Conservation (phyloP, 805 yeast genomes). For the Candida argentea region DNA sequence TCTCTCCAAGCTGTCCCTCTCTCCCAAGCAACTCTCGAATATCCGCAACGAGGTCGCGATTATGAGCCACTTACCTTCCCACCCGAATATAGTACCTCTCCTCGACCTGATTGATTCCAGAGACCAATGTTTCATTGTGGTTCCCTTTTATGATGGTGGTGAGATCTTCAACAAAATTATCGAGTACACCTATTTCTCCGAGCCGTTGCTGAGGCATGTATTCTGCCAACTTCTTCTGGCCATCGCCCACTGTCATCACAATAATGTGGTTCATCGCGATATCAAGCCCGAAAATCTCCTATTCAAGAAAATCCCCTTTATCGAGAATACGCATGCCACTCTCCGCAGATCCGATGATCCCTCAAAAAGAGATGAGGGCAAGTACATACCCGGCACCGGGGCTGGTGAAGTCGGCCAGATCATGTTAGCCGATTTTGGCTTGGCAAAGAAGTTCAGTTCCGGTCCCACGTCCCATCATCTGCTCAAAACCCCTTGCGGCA, state of each 20-base stretch:
- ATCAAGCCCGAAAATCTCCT: constrained; percentile 74
- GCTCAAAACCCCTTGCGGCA: constrained; percentile 67
- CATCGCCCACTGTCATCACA: constrained; percentile 55
- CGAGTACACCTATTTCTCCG: constrained; percentile 66
- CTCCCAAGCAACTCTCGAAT: constrained; percentile 40
- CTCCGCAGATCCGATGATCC: constrained; percentile 48
- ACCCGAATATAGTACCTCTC: constrained; percentile 48
- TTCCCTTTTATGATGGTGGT: constrained; percentile 69
- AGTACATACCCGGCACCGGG: constrained; percentile 40
- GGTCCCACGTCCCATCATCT: constrained; percentile 5
- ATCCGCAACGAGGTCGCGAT: constrained; percentile 65
- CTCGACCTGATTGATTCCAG: constrained; percentile 42
- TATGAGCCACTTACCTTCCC: constrained; percentile 43
- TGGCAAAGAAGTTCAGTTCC: constrained; percentile 43
- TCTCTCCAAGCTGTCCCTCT: constrained; percentile 51
- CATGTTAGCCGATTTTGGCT: constrained; percentile 62
- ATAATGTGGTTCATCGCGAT: constrained; percentile 69
- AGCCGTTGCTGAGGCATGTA: constrained; percentile 61
- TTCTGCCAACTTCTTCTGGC: constrained; percentile 65
- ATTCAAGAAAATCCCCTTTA: constrained; percentile 44
- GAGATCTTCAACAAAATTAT: constrained; percentile 76
- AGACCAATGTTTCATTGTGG: constrained; percentile 47
- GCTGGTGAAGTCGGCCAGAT: constrained; percentile 57
- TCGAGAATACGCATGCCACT: constrained; percentile 19
- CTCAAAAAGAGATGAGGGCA: constrained; percentile 53